phyloP scores from a whole-genome alignment of 1,139 yeast genomes.

The Candida labiduridarum region DNA sequence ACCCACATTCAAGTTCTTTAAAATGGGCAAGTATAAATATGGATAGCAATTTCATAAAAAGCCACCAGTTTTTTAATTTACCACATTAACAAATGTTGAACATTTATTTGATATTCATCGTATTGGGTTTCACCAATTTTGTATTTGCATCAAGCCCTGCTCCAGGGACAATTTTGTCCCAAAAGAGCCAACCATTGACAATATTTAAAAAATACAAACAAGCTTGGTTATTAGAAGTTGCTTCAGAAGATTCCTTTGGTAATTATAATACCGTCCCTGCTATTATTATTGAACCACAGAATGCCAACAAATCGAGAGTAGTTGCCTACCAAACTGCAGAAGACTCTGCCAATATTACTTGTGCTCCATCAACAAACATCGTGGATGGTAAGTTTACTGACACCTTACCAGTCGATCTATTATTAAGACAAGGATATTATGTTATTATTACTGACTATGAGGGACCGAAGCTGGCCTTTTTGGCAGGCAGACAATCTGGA shows the following conservation, averaged over 20 bases:
- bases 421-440: conserved; percentile 34
- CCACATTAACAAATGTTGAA: too few species aligned
- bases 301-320: conserved; percentile 25
- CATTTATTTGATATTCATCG: neutral
- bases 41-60: too few species aligned
- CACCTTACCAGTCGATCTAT: conserved; percentile 20
- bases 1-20: too few species aligned
- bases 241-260: conserved; percentile 34
- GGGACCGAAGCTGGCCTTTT: conserved; percentile 31
- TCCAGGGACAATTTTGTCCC: neutral
- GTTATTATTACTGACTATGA: conserved; percentile 39
- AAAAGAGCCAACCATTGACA: neutral
- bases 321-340: conserved; percentile 21
- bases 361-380: conserved; percentile 19
- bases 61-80: too few species aligned
- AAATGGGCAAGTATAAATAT: too few species aligned
- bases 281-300: conserved; percentile 33
- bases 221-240: conserved; percentile 34
- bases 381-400: conserved; percentile 12
- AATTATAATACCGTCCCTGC: conserved; percentile 33
- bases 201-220: conserved; percentile 12
- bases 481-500: conserved; percentile 35
- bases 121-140: neutral
- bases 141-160: neutral
- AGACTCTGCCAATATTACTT: conserved; percentile 15